These are phyloP conservation scores for Pichia nakasei DNA, from an alignment of 805 yeast genomes.

Conservation along the genomic window DNA sequence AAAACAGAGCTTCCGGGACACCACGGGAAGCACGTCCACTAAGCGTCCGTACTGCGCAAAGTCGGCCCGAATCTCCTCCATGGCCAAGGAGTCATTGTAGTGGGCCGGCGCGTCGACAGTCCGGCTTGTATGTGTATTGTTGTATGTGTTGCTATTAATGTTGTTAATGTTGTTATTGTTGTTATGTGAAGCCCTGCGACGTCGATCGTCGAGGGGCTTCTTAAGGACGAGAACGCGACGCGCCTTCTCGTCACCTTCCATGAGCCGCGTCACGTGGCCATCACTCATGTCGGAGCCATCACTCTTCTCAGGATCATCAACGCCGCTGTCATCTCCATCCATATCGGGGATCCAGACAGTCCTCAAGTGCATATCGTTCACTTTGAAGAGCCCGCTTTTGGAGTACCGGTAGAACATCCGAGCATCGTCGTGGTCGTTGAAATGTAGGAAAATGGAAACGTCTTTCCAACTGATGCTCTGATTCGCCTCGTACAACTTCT, in stretches of 20 bases:
- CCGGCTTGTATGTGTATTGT: background rate
- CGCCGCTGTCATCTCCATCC: slow-evolving; percentile 3
- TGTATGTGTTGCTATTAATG: background rate
- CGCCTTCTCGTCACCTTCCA: slow-evolving; percentile 34
- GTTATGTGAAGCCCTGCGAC: slow-evolving; percentile 2
- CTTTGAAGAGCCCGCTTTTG: slow-evolving; percentile 42
- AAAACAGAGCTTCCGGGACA: slow-evolving; percentile 56
- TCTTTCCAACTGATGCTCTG: slow-evolving; percentile 20
- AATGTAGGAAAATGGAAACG: slow-evolving; percentile 37
- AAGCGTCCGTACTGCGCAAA: slow-evolving; percentile 51
- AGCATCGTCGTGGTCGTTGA: slow-evolving; percentile 47
- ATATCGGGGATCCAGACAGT: slow-evolving; percentile 37
- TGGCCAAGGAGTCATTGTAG: slow-evolving; percentile 37
- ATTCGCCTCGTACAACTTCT: background rate
- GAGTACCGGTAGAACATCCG: slow-evolving; percentile 42
- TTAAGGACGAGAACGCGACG: slow-evolving; percentile 49
- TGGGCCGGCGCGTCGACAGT: slow-evolving; percentile 37
- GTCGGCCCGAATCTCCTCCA: slow-evolving; percentile 37
- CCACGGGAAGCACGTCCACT: slow-evolving; percentile 54
- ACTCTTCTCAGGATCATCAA: slow-evolving; percentile 7
- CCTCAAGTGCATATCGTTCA: slow-evolving; percentile 46
- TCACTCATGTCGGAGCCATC: background rate
- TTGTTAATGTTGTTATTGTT: no score
- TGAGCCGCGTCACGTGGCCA: slow-evolving; percentile 7
- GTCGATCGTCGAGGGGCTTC: slow-evolving; percentile 23